These are phyloP conservation scores for Catharanthus roseus DNA, from an alignment of 257 asterid species.

Conservation along the genomic window DNA sequence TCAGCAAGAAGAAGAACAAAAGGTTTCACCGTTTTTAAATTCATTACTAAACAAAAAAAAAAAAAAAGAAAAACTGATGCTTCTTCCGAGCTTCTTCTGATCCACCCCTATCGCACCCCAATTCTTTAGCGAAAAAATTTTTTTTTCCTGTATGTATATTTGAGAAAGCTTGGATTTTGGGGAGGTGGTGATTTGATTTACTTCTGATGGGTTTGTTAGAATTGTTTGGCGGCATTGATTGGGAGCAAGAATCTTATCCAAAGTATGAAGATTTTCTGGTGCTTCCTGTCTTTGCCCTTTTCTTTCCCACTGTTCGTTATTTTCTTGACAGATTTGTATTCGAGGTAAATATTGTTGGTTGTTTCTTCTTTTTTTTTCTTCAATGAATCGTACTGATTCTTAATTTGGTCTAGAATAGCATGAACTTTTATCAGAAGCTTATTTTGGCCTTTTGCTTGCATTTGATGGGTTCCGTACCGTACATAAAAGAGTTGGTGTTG, in stretches of 20 bases:
- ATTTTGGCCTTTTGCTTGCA: neutral
- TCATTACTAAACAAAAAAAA: no score
- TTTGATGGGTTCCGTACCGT: neutral
- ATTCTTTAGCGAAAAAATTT: neutral
- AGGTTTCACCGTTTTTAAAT: no score
- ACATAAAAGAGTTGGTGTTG: neutral
- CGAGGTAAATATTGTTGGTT: slow-evolving; percentile 62
- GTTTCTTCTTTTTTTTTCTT: neutral
- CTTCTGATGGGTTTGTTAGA: slow-evolving; percentile 48
- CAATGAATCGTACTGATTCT: neutral
- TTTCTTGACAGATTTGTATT: slow-evolving; percentile 88
- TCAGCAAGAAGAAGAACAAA: neutral
- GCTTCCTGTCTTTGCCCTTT: slow-evolving; percentile 66
- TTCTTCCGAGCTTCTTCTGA: slow-evolving; percentile 3
- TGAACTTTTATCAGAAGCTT: neutral
- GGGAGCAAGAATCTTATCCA: slow-evolving; percentile 83
- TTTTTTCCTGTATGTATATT: neutral
- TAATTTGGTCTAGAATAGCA: neutral
- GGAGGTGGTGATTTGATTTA: no score
- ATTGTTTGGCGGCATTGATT: slow-evolving; percentile 40
- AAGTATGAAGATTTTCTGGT: slow-evolving; percentile 58
- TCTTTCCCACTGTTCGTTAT: slow-evolving; percentile 70
- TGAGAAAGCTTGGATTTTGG: slow-evolving; percentile 20
- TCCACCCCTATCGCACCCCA: neutral
- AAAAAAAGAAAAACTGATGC: neutral